Conservation (phyloP, 1,139 yeast species). For the Arxiozyma slooffiae region DNA sequence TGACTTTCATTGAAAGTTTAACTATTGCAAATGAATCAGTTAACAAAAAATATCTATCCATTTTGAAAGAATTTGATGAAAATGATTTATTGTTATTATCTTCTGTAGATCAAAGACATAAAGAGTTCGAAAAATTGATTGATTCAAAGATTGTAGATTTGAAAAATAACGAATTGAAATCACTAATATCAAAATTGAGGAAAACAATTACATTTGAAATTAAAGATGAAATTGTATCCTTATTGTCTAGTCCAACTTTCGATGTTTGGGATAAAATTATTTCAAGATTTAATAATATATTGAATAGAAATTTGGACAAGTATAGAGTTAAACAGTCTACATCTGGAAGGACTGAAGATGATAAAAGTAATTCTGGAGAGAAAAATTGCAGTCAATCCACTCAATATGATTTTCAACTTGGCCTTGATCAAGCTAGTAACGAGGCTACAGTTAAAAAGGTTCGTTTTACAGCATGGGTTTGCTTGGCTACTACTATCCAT, state of each 20-base stretch:
- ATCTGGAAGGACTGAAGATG: conserved; percentile 9
- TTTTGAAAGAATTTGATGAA: neutral
- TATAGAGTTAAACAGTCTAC: conserved; percentile 18
- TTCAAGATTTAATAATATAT: conserved; percentile 38
- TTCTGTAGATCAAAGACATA: neutral
- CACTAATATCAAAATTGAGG: conserved; percentile 15
- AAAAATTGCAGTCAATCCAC: neutral
- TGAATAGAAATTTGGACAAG: conserved; percentile 28
- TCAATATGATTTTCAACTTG: conserved; percentile 56
- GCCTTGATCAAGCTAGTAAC: conserved; percentile 41
- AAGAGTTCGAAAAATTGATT: neutral
- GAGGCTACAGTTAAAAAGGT: conserved; percentile 36
- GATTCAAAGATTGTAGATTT: neutral
- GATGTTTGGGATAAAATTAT: conserved; percentile 29
- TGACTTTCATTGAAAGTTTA: conserved; percentile 4
- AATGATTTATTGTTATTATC: neutral
- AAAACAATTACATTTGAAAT: conserved; percentile 19
- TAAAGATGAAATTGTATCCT: conserved; percentile 22
- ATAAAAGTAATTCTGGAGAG: conserved; percentile 10
- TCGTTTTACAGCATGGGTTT: conserved; percentile 53
- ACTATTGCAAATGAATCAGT: conserved; percentile 4
- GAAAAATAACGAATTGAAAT: conserved; percentile 12
- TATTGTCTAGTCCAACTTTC: conserved; percentile 23
- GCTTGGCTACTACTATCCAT: conserved; percentile 48
- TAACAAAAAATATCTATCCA: neutral